Conservation (phyloP, 2,329 filamentous ascomycete genomes). For the Pseudocercospora fijiensis region DNA sequence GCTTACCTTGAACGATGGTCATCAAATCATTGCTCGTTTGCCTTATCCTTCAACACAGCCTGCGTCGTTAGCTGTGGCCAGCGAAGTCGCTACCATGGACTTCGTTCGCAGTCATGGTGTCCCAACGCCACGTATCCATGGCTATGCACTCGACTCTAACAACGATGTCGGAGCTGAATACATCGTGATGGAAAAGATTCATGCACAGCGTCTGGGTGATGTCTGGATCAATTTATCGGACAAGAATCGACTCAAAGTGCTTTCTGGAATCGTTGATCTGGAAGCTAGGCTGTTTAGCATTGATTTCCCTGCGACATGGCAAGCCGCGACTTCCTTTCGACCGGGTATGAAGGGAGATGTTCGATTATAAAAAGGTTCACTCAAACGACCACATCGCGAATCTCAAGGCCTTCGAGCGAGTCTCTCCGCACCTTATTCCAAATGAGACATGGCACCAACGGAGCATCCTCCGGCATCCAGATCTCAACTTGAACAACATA, state of each 20-base stretch:
- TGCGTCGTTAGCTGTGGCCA: constrained; percentile 25
- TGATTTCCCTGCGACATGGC: constrained; percentile 33
- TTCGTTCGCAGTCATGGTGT: constrained; percentile 24
- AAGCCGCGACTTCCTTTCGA: constrained; percentile 38
- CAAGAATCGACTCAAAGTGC: constrained; percentile 27
- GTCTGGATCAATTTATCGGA: constrained; percentile 29
- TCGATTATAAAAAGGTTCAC: constrained; percentile 24
- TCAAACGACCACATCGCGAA: constrained; percentile 30
- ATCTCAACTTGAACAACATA: constrained; percentile 40
- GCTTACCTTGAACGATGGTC: constrained; percentile 28
- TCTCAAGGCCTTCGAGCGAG: constrained; percentile 34
- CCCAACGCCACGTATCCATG: constrained; percentile 26
- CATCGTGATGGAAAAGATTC: constrained; percentile 30
- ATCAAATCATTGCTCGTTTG: constrained; percentile 30
- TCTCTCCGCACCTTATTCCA: constrained; percentile 27
- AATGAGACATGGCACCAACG: constrained; percentile 18
- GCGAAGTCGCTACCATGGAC: constrained; percentile 35
- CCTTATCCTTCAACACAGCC: constrained; percentile 29
- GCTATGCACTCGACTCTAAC: constrained; percentile 16
- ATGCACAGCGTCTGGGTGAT: constrained; percentile 24
- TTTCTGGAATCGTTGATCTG: constrained; percentile 31
- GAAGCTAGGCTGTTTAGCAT: constrained; percentile 35
- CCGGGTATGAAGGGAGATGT: constrained; percentile 35
- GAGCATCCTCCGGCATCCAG: constrained; percentile 39
- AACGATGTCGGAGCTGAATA: constrained; percentile 29